Evolutionary conservation across 192 early-diverging fungal species (phyloP), one percentile per base, ranked within the genome.

Genomic region (Coemansia sp.): DNA sequence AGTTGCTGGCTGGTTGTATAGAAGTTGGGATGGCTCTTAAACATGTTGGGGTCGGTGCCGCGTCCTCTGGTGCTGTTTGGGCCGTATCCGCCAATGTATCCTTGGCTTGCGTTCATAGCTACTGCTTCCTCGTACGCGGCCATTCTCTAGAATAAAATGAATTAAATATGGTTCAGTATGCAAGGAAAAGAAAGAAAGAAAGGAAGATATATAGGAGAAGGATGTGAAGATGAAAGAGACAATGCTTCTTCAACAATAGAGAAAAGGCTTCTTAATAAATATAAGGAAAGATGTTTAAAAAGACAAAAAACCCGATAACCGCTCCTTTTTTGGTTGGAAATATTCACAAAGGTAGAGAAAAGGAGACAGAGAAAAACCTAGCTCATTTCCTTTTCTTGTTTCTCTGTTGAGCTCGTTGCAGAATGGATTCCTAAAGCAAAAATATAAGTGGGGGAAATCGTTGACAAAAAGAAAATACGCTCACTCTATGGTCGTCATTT

Each of bases 21-120:
- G 39, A 59, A 40, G n/a, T 13, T 59, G 36, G 57, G 57, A 8
- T 40, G 57, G 57, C 57, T 59, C 11, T 22, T 59, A 37, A 59
- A 59, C 6, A 15, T 22, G 39, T 59, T 59, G 7, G 57, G 57
- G 57, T 59, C 57, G 39, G 15, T 59, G 8, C 39, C 13, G 13
- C 39, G 57, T 41, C 57, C 8, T 16, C 26, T 59, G 32, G 4
- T 13, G 7, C 57, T 22, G 13, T 8, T 16, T 39, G 32, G 16
- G 37, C 57, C 57, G 39, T 47, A 67, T 22, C 65, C 65, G 41
- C 52, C 40, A 18, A 40, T 41, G 57, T 18, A 59, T 9, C 57
- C 57, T 11, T 59, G 57, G 57, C 39, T 59, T 16, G 57, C 37
- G 39, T 18, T 48, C 61, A 63, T 63, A 10, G 61, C 26, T 46